These are phyloP conservation scores for Wickerhamiella bombiphila DNA, from an alignment of 805 yeast genomes.

Conservation along the genomic window DNA sequence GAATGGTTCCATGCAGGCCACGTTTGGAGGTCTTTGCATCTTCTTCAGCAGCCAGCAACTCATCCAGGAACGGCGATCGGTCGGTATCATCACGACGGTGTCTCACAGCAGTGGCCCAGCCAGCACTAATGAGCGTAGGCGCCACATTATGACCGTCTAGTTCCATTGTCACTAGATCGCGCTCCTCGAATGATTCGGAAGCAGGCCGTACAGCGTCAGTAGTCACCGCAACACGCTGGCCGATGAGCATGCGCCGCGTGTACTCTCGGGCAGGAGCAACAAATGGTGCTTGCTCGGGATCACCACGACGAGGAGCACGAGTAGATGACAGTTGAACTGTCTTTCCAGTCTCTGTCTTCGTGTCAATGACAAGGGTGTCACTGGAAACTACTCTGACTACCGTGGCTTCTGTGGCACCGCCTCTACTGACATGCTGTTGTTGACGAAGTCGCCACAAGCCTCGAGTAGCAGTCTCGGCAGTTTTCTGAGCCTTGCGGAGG, in stretches of 20 bases:
- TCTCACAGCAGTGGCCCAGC: slow-evolving; percentile 63
- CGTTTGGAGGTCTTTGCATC: slow-evolving; percentile 39
- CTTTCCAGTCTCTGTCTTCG: slow-evolving; percentile 22
- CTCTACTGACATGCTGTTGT: slow-evolving; percentile 23
- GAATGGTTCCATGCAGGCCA: slow-evolving; percentile 44
- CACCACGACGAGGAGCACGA: slow-evolving; percentile 57
- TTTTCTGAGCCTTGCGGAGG: slow-evolving; percentile 49
- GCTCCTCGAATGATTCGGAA: slow-evolving; percentile 45
- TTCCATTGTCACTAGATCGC: slow-evolving; percentile 48
- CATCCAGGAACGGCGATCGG: slow-evolving; percentile 66
- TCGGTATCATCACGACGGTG: slow-evolving; percentile 62
- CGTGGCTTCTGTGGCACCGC: slow-evolving; percentile 31
- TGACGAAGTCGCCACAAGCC: slow-evolving; percentile 22
- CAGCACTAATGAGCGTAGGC: slow-evolving; percentile 43
- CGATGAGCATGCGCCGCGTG: slow-evolving; percentile 52
- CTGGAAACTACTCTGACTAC: slow-evolving; percentile 50
- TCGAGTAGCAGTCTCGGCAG: slow-evolving; percentile 31
- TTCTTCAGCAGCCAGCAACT: slow-evolving; percentile 52
- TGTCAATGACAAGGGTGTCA: slow-evolving; percentile 49
- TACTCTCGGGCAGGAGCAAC: slow-evolving; percentile 59
- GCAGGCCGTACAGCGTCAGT: slow-evolving; percentile 53
- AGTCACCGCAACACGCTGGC: slow-evolving; percentile 47
- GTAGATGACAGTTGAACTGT: slow-evolving; percentile 66
- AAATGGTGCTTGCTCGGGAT: slow-evolving; percentile 40
- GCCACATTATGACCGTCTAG: slow-evolving; percentile 46